Evolutionary conservation across 306 rosid species (phyloP).

Genomic region (Arachis stenosperma): DNA sequence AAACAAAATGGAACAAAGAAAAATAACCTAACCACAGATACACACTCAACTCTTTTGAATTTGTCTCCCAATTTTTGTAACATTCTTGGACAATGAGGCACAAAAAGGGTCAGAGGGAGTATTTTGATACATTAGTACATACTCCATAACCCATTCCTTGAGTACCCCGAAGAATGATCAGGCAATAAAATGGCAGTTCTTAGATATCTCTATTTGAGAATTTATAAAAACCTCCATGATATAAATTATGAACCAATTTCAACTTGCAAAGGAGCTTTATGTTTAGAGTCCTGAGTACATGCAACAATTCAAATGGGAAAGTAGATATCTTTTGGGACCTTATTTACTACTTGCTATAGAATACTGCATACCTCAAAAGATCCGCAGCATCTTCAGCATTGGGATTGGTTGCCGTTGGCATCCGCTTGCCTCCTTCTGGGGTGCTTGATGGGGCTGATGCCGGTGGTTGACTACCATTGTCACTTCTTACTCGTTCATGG

Average conservation of each 20-base stretch:
- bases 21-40: background rate
- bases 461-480: constrained; percentile 66
- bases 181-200: background rate
- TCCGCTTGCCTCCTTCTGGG: constrained; percentile 61
- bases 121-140: background rate
- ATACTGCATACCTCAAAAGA: constrained; percentile 64
- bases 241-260: background rate
- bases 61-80: no score
- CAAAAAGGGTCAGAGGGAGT: no score
- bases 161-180: constrained; percentile 3
- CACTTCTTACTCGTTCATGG: constrained; percentile 97
- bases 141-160: background rate
- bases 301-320: constrained; percentile 9
- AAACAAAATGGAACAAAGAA: no score
- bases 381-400: constrained; percentile 95
- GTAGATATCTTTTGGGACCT: background rate
- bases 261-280: constrained; percentile 20
- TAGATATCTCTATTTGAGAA: constrained; percentile 21
- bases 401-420: constrained; percentile 83
- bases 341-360: constrained; percentile 18
- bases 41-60: no score
- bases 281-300: background rate
- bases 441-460: constrained; percentile 47
- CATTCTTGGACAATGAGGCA: no score
- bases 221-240: background rate